Evolutionary conservation across 1,284 basidiomycete genomes (phyloP), one percentile per base, ranked within the genome.

Genomic region (Cutaneotrichosporon dermatis): DNA sequence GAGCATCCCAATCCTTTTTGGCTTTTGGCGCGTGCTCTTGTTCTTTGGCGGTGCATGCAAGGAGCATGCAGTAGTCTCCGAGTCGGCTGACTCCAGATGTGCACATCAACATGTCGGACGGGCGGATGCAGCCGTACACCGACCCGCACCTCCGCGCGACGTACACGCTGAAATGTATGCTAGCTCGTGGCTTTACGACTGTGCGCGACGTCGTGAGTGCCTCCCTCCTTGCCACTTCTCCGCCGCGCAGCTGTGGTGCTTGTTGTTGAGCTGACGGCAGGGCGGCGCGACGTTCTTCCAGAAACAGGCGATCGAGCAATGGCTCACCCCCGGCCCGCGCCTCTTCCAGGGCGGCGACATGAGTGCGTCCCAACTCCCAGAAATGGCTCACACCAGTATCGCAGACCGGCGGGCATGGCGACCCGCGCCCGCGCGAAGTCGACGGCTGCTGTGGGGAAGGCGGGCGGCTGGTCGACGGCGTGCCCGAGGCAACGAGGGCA

Each of bases 171-270:
- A 62, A 66, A 75, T 79, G 79, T 57, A 82, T 82, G 81, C 77
- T 82, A 1, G 54, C 73, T 6, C 69, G 81, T 10, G 82, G 82
- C 0, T 83, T 82, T 64, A 83, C 82, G 0, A 81, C 81, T 4
- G 80, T 82, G 8, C 76, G 82, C 15, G 82, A 83, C 61, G 61
- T 59, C 9, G 56, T 58, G 44, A 48, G 56, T 58, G 2, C 25
- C 25, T 25, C 25, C 25, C 25, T 25, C 25, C 25, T 25, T 3
- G 25, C 25, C 25, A 25, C 25, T 25, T 3, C 25, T 25, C 25
- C 25, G 25, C 25, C 25, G 25, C 25, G 25, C 25, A 25, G 25
- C 25, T 25, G 25, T 25, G 25, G 25, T 25, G 25, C 25, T 3
- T 25, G 25, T 25, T 25, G 25, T 3, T 25, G 25, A 25, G 25